Evolutionary conservation across 2,329 filamentous ascomycete genomes (phyloP).

Genomic region (Onygena corvina): DNA sequence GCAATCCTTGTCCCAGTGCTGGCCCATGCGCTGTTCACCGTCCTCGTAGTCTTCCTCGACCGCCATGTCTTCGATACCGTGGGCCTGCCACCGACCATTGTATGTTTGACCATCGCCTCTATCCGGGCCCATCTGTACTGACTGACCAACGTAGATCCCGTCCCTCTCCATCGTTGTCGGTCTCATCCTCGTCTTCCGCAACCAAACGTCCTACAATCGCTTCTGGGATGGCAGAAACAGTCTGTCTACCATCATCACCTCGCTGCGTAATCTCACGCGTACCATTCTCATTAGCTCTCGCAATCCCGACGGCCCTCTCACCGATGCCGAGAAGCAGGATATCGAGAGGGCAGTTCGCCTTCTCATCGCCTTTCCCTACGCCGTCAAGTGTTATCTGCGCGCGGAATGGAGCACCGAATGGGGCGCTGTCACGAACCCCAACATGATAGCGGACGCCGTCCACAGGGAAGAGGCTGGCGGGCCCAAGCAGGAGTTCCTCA

Average conservation of each 20-base stretch:
- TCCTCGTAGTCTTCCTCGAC: slow-evolving; percentile 48
- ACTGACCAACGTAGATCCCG: slow-evolving; percentile 36
- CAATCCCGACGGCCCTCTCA: slow-evolving; percentile 23
- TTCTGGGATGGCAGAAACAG: slow-evolving; percentile 52
- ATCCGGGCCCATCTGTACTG: background rate
- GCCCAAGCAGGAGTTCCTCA: slow-evolving; percentile 39
- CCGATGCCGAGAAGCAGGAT: slow-evolving; percentile 40
- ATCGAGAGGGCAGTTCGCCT: slow-evolving; percentile 49
- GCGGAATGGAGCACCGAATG: slow-evolving; percentile 44
- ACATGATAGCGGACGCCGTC: background rate
- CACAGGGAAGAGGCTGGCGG: slow-evolving; percentile 19
- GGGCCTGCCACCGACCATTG: slow-evolving; percentile 47
- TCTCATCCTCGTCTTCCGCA: slow-evolving; percentile 56
- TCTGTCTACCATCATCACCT: slow-evolving; percentile 46
- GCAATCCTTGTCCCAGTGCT: slow-evolving; percentile 47
- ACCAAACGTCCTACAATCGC: slow-evolving; percentile 51
- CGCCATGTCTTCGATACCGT: slow-evolving; percentile 40
- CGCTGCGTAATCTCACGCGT: slow-evolving; percentile 47
- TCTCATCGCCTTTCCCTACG: slow-evolving; percentile 50
- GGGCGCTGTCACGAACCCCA: slow-evolving; percentile 1
- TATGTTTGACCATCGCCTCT: slow-evolving; percentile 21
- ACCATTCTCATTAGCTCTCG: slow-evolving; percentile 41
- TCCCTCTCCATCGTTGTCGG: slow-evolving; percentile 54
- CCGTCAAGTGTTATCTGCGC: slow-evolving; percentile 52
- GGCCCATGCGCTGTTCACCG: slow-evolving; percentile 47